Base-by-base conservation (phyloP, 2,329 filamentous ascomycete genomes). In the Colletotrichum truncatum region DNA sequence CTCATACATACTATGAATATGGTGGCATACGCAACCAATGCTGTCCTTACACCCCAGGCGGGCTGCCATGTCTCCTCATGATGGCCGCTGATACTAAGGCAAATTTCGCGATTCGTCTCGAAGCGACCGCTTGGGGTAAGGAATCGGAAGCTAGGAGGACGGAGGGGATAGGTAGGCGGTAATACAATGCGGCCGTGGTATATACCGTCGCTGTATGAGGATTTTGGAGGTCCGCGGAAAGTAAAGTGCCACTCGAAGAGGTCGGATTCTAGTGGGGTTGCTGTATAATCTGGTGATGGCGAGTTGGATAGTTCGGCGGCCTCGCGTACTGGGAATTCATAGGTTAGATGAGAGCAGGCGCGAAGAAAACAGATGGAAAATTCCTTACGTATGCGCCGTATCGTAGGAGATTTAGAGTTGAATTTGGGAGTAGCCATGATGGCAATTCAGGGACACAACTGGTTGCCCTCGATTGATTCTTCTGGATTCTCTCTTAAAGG, bases 191-290 rank as follows among this genome's bases (percentile, higher is more conserved):
- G 93, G 63, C 96, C 96, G 79, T 99, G 96, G 82, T 98, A 99
- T 73, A 98, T 87, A 49, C 96, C 96, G 30, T 85, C 82, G 45
- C 89, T 88, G 80, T 94, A 98, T 36, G 90, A 88, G 0, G 93
- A 94, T 30, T 87, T 84, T 0, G 95, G 95, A 0, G 95, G 94
- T 0, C 96, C 96, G 54, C 91, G 89, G n/a, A 99, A 85, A 0
- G 96, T 99, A 81, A 98, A 99, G 82, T 99, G 96, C 96, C 96
- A 99, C 80, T 98, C 94, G 80, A 97, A 97, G 57, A 99, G 89
- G 79, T 98, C 94, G 30, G 88, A 85, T 75, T 98, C 95, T 67
- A 95, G 88, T 0, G 96, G 96, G 4, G 90, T 85, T 39, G 95
- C 96, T 71, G 91, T 88, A 80, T 95, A 97, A 81, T 97, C 93